Evolutionary conservation across 2,329 filamentous ascomycete species (phyloP).

Genomic region (Endocalyx cinctus): DNA sequence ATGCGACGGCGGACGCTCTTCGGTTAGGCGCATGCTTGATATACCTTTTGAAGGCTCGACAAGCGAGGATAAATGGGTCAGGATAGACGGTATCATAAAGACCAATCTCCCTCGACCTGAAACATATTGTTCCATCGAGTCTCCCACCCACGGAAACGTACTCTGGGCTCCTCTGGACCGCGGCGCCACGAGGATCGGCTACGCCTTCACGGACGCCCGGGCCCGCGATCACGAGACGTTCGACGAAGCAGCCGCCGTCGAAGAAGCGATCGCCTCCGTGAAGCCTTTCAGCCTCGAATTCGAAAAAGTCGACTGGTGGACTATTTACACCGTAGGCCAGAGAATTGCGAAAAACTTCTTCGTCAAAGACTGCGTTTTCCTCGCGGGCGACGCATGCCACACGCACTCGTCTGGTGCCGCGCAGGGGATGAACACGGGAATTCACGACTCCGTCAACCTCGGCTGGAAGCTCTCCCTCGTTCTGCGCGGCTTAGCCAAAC

Average conservation of each 20-base stretch:
- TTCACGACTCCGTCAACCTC: conserved; percentile 43
- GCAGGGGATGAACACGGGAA: conserved; percentile 46
- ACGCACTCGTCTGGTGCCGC: conserved; percentile 42
- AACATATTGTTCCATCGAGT: conserved; percentile 45
- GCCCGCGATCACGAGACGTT: conserved; percentile 29
- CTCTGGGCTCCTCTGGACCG: conserved; percentile 51
- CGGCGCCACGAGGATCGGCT: conserved; percentile 49
- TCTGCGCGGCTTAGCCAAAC: conserved; percentile 20
- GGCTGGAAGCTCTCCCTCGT: conserved; percentile 38
- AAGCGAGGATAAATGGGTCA: conserved; percentile 48
- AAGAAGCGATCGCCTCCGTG: conserved; percentile 39
- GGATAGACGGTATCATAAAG: conserved; percentile 45
- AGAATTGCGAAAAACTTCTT: conserved; percentile 56
- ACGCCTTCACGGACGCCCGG: conserved; percentile 41
- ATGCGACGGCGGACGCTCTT: conserved; percentile 45
- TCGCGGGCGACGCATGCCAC: conserved; percentile 46
- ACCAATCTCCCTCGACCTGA: conserved; percentile 45
- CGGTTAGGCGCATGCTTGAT: conserved; percentile 39
- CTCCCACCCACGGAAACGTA: conserved; percentile 48
- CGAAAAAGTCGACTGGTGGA: conserved; percentile 50
- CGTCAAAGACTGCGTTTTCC: conserved; percentile 44
- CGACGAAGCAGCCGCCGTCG: conserved; percentile 48
- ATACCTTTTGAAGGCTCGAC: conserved; percentile 46
- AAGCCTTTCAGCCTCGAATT: conserved; percentile 37
- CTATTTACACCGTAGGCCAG: conserved; percentile 41